Percentiles rank a stretch among this genome's conserved stretches.
Conservation (phyloP, 352 stramenopile species). For the Aphanomyces cochlioides region DNA sequence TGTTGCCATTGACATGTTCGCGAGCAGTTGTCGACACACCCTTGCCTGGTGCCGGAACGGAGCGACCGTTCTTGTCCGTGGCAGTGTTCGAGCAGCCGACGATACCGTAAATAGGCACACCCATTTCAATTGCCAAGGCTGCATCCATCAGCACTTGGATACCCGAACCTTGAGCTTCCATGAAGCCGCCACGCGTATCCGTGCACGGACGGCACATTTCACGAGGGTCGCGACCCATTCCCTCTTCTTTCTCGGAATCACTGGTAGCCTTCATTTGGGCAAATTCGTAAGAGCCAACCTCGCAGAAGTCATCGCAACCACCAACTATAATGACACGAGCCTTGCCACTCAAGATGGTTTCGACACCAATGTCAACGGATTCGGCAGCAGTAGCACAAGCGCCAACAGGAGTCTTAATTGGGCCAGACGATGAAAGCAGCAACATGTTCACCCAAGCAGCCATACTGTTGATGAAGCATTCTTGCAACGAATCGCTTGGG, state of each 20-base stretch:
- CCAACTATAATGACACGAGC: conserved; percentile 78
- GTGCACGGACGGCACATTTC: conserved; percentile 82
- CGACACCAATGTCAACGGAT: conserved; percentile 79
- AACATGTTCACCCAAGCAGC: conserved; percentile 88
- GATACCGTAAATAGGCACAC: conserved; percentile 77
- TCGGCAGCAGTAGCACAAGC: conserved; percentile 79
- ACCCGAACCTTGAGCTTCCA: conserved; percentile 81
- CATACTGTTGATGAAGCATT: conserved; percentile 84
- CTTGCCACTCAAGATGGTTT: conserved; percentile 84
- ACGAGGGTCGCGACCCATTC: conserved; percentile 65
- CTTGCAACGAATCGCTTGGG: conserved; percentile 70
- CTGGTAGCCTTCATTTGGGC: conserved; percentile 86
- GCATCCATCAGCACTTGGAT: conserved; percentile 86
- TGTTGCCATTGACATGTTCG: conserved; percentile 37
- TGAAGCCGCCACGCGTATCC: conserved; percentile 71
- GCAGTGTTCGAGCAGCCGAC: conserved; percentile 77
- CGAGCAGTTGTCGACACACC: conserved; percentile 74
- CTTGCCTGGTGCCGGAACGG: conserved; percentile 73
- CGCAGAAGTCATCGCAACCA: conserved; percentile 82
- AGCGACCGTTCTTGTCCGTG: conserved; percentile 82
- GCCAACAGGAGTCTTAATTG: conserved; percentile 83
- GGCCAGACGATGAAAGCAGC: conserved; percentile 73
- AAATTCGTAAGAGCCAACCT: conserved; percentile 79
- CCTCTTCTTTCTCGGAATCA: conserved; percentile 70
- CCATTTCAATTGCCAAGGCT: conserved; percentile 80